Conservation (phyloP, 768 basidiomycete genomes). For the Butyriboletus loyo region DNA sequence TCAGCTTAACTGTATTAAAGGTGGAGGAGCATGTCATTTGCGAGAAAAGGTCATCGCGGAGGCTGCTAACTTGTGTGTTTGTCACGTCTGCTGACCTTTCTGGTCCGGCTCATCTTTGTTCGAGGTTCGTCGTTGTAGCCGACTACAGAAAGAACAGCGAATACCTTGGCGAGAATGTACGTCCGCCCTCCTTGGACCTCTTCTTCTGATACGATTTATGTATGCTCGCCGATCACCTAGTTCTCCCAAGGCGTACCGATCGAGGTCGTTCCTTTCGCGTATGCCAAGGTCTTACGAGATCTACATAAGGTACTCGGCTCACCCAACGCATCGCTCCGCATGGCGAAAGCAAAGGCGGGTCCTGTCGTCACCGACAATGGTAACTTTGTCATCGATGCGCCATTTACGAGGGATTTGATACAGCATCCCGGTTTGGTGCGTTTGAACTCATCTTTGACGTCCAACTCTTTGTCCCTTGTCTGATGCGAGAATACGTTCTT, state of each 20-base stretch:
- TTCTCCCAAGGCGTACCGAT: slow-evolving; percentile 89
- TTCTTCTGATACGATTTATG: rapidly evolving
- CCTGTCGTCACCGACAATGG: slow-evolving; percentile 97
- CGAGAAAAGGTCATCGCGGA: slow-evolving; percentile 98
- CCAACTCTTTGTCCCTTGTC: neutral
- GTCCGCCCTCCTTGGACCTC: slow-evolving; percentile 26
- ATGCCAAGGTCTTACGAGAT: slow-evolving; percentile 79
- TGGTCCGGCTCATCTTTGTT: slow-evolving; percentile 52
- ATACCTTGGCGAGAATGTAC: slow-evolving; percentile 76
- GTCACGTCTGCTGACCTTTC: neutral
- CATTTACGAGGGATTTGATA: slow-evolving; percentile 72
- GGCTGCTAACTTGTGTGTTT: slow-evolving; percentile 73
- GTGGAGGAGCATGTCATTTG: slow-evolving; percentile 94
- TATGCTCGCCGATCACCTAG: slow-evolving; percentile 35
- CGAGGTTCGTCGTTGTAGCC: slow-evolving; percentile 77
- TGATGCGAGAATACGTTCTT: neutral
- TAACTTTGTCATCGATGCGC: slow-evolving; percentile 97
- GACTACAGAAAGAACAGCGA: slow-evolving; percentile 93
- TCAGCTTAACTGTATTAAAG: slow-evolving; percentile 91
- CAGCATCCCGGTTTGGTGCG: slow-evolving; percentile 58
- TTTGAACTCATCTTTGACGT: neutral
- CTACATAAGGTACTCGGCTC: slow-evolving; percentile 59
- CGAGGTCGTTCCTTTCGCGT: slow-evolving; percentile 96
- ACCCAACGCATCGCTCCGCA: slow-evolving; percentile 74
- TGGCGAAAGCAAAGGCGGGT: slow-evolving; percentile 93